Evolutionary conservation across 2,329 filamentous ascomycete genomes (phyloP), one percentile per base, ranked within the genome.

Genomic region (Penicillium sp.): DNA sequence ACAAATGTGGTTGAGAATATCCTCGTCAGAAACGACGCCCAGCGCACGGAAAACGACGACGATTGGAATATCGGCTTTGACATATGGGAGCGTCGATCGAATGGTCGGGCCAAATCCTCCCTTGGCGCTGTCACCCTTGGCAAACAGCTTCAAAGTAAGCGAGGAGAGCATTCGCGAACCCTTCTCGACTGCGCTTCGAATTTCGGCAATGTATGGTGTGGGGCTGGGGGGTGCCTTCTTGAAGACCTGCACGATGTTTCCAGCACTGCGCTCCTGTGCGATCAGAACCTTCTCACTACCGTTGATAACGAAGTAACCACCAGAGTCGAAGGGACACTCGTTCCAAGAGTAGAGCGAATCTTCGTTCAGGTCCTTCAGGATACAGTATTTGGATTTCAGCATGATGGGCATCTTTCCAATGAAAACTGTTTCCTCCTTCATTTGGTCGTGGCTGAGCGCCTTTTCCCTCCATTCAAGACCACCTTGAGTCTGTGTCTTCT

Each of bases 271-370:
- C 76, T 99, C 94, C 73, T 99, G 94, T 1, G 94, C 94, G 67
- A 99, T 99, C 64, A 99, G 79, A 21, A 99, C 94, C 81, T 99
- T 99, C 72, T 99, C 94, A 75, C 91, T 96, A 42, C 94, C 94
- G 77, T 99, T 99, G 82, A 99, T 99, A 67, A 99, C 91, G 71
- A 99, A 99, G 76, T 99, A 99, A 62, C 94, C 94, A 64, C 94
- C 94, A 70, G 97, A 94, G 69, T 99, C 94, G 74, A 97, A 99
- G 0, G 94, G 94, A 64, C 94, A 99, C 76, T 99, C 94, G 70
- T 96, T 96, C 74, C 95, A 87, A 44, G 90, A 83, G 72, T 96
- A 97, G 1, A 99, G 82, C 47, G 90, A 88, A 49, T 94, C 88
- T 61, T 97, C 93, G 46, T 86, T 85, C 70, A 95, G 85, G 63